Base-by-base conservation (phyloP, 352 stramenopile species). In the Globisporangium uncinulatum region DNA sequence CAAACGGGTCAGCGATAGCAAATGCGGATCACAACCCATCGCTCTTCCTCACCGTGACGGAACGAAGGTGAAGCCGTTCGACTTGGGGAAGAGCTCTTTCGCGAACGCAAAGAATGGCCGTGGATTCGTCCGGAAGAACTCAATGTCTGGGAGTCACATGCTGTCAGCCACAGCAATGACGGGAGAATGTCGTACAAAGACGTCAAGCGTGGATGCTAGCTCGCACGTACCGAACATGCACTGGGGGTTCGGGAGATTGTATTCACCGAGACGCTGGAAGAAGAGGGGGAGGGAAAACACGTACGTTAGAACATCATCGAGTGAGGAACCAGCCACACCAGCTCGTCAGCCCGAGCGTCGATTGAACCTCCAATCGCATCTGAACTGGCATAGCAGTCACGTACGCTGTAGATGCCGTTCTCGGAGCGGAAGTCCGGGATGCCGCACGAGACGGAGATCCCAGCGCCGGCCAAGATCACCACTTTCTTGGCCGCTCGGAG, bases 401-500 rank as follows among this genome's bases (percentile, higher is more conserved):
- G 56, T 80, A 95, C 83, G 41, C 75, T 92, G 67, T 96, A 96
- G 48, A 95, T 95, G 54, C 87, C 87, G 56, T 93, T 93, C 56
- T 94, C 79, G 5, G 92, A 98, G 17, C 97, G 93, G 70, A 99
- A 99, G 66, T 99, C 97, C 0, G 97, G 97, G 64, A 99, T 99
- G 17, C 97, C 97, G 59, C 95, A 98, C 6, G 89, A 97, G 13
- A 98, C 95, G 9, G 84, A 97, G 54, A 99, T 98, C n/a, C 96
- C 96, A 10, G 96, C 96, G 19, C 96, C 96, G 20, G 87, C 87
- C 31, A 98, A 62, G 17, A 98, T 86, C 21, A 98, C 81, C 52
- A 98, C 94, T 54, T 96, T 95, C 48, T 92, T 85, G 43, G 85
- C 75, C 3, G 76, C 68, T 19, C 69, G 79, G 48, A 96, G 70